Evolutionary conservation across 1,284 basidiomycete species (phyloP).

Genomic region (Pyrrhoderma noxium): DNA sequence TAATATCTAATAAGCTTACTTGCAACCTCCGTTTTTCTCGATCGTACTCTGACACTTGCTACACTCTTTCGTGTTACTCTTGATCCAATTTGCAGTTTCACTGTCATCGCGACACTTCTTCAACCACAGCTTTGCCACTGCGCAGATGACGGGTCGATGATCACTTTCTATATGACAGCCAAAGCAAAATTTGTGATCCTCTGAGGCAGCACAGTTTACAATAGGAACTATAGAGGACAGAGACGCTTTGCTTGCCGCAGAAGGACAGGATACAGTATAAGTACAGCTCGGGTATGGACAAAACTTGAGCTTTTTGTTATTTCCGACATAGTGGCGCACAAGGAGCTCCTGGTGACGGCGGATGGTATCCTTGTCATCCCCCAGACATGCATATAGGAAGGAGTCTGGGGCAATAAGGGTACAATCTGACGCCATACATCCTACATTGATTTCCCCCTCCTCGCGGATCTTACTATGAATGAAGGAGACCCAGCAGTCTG

Average conservation of each 20-base stretch:
- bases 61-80: slow-evolving; percentile 99
- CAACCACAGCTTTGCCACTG: slow-evolving; percentile 87
- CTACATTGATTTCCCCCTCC: slow-evolving; percentile 83
- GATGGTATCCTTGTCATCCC: slow-evolving; percentile 41
- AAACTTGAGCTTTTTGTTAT: slow-evolving; percentile 81
- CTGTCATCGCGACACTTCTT: slow-evolving; percentile 97
- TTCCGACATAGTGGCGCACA: slow-evolving; percentile 86
- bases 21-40: slow-evolving; percentile 99
- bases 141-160: slow-evolving; percentile 88
- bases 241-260: slow-evolving; percentile 65
- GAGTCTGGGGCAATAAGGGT: slow-evolving; percentile 63
- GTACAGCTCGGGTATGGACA: slow-evolving; percentile 86
- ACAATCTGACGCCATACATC: slow-evolving; percentile 94
- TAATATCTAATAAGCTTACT: slow-evolving; percentile 55
- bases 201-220: slow-evolving; percentile 68
- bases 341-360: slow-evolving; percentile 80
- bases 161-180: slow-evolving; percentile 82
- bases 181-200: slow-evolving; percentile 82
- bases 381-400: slow-evolving; percentile 46
- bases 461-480: slow-evolving; percentile 79
- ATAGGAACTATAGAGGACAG: slow-evolving; percentile 82
- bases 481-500: slow-evolving; percentile 84
- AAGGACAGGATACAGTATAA: slow-evolving; percentile 82
- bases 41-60: slow-evolving; percentile 93
- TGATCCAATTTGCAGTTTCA: slow-evolving; percentile 99